A percentile compares a stretch with the other conserved stretches of the same genome.
phyloP scores from a whole-genome alignment of 1,284 basidiomycete species.

The Heterobasidion irregulare region DNA sequence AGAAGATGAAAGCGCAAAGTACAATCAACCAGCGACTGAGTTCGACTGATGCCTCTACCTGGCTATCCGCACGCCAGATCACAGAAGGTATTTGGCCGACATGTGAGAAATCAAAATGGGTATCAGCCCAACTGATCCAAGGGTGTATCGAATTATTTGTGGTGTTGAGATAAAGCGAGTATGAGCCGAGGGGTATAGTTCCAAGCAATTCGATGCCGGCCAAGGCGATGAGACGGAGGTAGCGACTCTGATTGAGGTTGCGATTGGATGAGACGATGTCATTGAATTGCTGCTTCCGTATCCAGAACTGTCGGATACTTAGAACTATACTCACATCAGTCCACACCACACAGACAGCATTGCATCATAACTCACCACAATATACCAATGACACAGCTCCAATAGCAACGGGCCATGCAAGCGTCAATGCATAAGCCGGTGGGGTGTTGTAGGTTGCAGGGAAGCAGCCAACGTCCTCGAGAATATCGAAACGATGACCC shows the following conservation, averaged over 20 bases:
- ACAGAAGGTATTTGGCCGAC: constrained; percentile 3
- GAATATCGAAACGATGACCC: constrained; percentile 31
- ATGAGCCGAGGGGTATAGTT: constrained; percentile 3
- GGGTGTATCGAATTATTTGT: background rate
- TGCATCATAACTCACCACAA: background rate
- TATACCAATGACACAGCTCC: constrained; percentile 10
- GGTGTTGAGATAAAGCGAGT: background rate
- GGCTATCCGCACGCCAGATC: background rate
- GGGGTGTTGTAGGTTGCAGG: constrained; percentile 21
- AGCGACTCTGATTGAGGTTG: constrained; percentile 7
- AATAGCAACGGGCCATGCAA: constrained; percentile 26
- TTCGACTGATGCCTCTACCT: background rate
- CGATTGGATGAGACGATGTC: constrained; percentile 3
- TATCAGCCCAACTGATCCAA: constrained; percentile 9
- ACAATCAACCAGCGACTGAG: constrained; percentile 18
- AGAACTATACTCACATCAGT: constrained; percentile 1
- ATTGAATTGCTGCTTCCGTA: constrained; percentile 1
- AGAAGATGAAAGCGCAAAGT: constrained; percentile 23
- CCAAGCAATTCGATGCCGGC: constrained; percentile 4
- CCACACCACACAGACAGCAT: background rate
- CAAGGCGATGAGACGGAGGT: constrained; percentile 11
- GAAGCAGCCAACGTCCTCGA: constrained; percentile 29
- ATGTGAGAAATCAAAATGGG: constrained; percentile 7
- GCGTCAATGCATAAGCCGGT: constrained; percentile 24
- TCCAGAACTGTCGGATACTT: constrained; percentile 8